Base-by-base conservation (phyloP, 192 early-diverging fungal genomes). In the Radiomyces spectabilis region DNA sequence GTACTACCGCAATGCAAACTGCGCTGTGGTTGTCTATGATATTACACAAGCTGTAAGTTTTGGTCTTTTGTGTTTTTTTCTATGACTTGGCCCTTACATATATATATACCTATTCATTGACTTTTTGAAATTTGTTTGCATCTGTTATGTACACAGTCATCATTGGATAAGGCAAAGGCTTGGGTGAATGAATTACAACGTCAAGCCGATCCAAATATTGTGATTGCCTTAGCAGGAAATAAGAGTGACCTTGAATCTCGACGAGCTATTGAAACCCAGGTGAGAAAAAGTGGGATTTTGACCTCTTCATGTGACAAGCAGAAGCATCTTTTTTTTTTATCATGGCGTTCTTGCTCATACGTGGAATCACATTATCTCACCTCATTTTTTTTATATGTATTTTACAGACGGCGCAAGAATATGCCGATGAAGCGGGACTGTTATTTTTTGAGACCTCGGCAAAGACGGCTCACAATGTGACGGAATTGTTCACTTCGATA, bases 101-200 rank as follows among this genome's bases (percentile, higher is more conserved):
- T n/a, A n/a, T n/a, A n/a, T n/a, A n/a, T n/a, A n/a, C n/a, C n/a
- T n/a, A n/a, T n/a, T n/a, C n/a, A n/a, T n/a, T n/a, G n/a, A n/a
- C n/a, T n/a, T n/a, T n/a, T n/a, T n/a, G n/a, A n/a, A n/a, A n/a
- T n/a, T n/a, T n/a, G n/a, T n/a, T n/a, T n/a, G n/a, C n/a, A n/a
- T n/a, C n/a, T n/a, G n/a, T n/a, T n/a, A n/a, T n/a, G n/a, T 40
- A 19, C 34, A 41, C 39, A 82, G 80, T 69, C 80, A 10, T 84
- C 84, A 38, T 51, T 86, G 57, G 84, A 86, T 18, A 82, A 82
- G 51, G 84, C 82, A 24, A 86, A 86, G 45, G 59, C 82, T 38
- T 86, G 84, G 84, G 82, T 86, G 33, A 83, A 84, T 45, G 84
- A 86, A 53, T 72, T 86, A 40, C 82, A 86, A 54, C 80, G 83